These are phyloP conservation scores for Fagus crenata DNA, from an alignment of 306 rosid species.

Conservation along the genomic window DNA sequence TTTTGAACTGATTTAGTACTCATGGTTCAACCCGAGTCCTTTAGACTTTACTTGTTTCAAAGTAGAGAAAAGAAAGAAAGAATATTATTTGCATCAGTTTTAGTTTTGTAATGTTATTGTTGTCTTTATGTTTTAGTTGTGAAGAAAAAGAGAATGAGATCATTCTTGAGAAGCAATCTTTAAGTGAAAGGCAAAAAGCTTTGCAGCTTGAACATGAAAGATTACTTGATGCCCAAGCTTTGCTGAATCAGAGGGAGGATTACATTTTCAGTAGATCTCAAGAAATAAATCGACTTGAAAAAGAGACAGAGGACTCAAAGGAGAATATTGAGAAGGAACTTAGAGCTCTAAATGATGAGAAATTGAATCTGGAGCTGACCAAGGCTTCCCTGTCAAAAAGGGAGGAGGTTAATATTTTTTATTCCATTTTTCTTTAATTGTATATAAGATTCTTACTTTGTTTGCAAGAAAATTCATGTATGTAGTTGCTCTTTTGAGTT, in stretches of 20 bases:
- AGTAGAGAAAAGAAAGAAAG: neutral
- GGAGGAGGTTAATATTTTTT: conserved; percentile 62
- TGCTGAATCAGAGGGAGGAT: conserved; percentile 80
- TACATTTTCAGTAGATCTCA: conserved; percentile 58
- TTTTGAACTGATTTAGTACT: conserved; percentile 1
- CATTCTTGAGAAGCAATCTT: conserved; percentile 71
- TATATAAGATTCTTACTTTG: conserved; percentile 14
- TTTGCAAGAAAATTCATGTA: conserved; percentile 24
- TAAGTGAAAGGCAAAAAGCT: conserved; percentile 75
- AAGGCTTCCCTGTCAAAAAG: conserved; percentile 53
- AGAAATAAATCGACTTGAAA: conserved; percentile 70
- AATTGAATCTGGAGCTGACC: conserved; percentile 55
- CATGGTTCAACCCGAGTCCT: neutral
- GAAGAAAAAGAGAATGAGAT: conserved; percentile 83
- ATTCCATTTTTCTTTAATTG: conserved; percentile 26
- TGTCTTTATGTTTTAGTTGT: conserved; percentile 46
- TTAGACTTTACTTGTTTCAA: neutral
- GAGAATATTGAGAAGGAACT: conserved; percentile 51
- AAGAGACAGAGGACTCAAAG: conserved; percentile 65
- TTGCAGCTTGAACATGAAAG: conserved; percentile 86
- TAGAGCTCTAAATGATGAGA: conserved; percentile 55
- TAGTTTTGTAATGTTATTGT: conserved; percentile 12
- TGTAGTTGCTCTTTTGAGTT: conserved; percentile 26
- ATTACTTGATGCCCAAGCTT: conserved; percentile 74
- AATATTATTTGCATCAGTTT: too few species aligned